phyloP scores from a whole-genome alignment of 177 flowering plant species.

The Vitis hybrid region DNA sequence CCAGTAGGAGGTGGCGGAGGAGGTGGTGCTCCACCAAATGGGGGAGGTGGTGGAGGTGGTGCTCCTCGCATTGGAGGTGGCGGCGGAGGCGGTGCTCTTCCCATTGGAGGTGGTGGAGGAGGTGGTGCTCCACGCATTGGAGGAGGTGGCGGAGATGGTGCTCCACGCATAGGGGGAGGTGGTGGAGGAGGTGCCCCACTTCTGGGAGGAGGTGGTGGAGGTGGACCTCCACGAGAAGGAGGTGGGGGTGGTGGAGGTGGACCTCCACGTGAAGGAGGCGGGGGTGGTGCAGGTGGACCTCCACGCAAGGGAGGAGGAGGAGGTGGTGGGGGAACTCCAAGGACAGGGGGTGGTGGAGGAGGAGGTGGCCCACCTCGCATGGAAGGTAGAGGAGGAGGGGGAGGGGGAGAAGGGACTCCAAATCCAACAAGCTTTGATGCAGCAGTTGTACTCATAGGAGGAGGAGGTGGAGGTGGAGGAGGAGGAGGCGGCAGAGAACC shows the following conservation, averaged over 20 bases:
- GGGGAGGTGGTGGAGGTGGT: slow-evolving; percentile 41
- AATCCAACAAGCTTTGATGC: too few relatives aligned
- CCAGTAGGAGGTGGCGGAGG: slow-evolving; percentile 38
- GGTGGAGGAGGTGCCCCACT: slow-evolving; percentile 39
- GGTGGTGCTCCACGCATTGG: slow-evolving; percentile 19
- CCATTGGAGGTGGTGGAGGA: slow-evolving; percentile 32
- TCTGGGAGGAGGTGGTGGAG: slow-evolving; percentile 45
- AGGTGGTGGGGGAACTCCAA: slow-evolving; percentile 28
- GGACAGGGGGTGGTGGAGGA: slow-evolving; percentile 28
- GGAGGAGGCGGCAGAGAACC: slow-evolving; percentile 20
- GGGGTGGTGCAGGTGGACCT: slow-evolving; percentile 33
- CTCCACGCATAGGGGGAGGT: slow-evolving; percentile 37
- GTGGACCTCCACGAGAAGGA: slow-evolving; percentile 34
- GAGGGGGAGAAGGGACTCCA: slow-evolving; percentile 28
- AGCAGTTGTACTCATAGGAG: slow-evolving; percentile 4
- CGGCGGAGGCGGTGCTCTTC: slow-evolving; percentile 27
- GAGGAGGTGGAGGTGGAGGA: slow-evolving; percentile 32
- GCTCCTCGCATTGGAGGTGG: slow-evolving; percentile 32
- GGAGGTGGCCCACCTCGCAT: slow-evolving; percentile 15
- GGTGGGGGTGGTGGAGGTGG: slow-evolving; percentile 34
- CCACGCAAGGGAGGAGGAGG: slow-evolving; percentile 22
- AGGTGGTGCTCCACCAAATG: slow-evolving; percentile 28
- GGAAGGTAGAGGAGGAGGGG: slow-evolving; percentile 23
- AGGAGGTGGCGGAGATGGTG: slow-evolving; percentile 61
- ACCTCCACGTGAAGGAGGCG: slow-evolving; percentile 25